Conservation (phyloP, 306 rosid species). For the Prunus mongolica region DNA sequence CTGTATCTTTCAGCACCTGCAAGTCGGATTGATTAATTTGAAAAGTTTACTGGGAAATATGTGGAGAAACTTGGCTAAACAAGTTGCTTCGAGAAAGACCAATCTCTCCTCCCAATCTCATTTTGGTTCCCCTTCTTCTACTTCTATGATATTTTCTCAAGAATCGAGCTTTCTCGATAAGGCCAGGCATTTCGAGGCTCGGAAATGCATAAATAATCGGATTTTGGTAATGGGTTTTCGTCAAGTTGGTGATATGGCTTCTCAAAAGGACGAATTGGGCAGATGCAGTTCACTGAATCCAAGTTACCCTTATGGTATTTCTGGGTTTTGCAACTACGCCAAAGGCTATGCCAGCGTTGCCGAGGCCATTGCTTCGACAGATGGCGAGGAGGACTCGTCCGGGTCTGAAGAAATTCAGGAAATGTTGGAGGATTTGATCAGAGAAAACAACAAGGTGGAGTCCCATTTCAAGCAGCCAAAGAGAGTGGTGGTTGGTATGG, state of each 20-base stretch:
- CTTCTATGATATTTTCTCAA: constrained; percentile 13
- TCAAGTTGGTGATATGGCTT: constrained; percentile 13
- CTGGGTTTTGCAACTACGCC: constrained; percentile 6
- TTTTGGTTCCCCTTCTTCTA: constrained; percentile 7
- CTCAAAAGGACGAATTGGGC: constrained; percentile 24
- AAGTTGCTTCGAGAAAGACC: constrained; percentile 39
- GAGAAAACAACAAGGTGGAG: constrained; percentile 30
- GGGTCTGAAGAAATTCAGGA: constrained; percentile 60
- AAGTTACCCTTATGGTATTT: constrained; percentile 20
- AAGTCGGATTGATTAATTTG: constrained; percentile 4
- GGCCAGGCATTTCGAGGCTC: constrained; percentile 10
- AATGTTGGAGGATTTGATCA: constrained; percentile 35
- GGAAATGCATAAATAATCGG: constrained; percentile 5
- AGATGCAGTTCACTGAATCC: constrained; percentile 30
- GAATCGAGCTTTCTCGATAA: constrained; percentile 27
- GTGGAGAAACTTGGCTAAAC: constrained; percentile 60
- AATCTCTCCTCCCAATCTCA: constrained; percentile 20
- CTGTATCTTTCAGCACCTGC: constrained; percentile 11
- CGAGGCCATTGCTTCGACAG: constrained; percentile 60
- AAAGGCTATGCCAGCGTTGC: constrained; percentile 59
- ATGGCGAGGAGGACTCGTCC: constrained; percentile 60
- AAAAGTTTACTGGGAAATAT: constrained; percentile 22
- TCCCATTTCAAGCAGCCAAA: constrained; percentile 33
- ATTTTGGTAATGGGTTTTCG: constrained; percentile 12
- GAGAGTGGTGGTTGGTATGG: constrained; percentile 37